phyloP scores from a whole-genome alignment of 2,329 filamentous ascomycete genomes.

The Cladophialophora immunda region DNA sequence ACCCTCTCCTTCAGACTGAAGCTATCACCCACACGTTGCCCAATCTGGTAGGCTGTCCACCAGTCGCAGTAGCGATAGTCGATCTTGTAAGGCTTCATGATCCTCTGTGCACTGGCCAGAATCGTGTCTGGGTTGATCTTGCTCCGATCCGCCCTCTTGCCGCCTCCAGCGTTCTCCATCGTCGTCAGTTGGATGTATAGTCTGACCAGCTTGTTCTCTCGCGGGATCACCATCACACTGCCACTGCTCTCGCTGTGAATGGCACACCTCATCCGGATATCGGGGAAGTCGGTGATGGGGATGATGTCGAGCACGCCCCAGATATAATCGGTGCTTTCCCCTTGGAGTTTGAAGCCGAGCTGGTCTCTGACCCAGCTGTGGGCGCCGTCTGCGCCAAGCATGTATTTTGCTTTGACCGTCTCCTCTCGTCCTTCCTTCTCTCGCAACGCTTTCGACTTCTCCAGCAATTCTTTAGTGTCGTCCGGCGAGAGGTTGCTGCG shows the following conservation, averaged over 20 bases:
- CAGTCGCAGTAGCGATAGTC: constrained; percentile 71
- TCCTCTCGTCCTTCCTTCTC: constrained; percentile 57
- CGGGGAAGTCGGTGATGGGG: constrained; percentile 66
- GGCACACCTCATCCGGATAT: constrained; percentile 66
- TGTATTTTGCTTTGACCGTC: constrained; percentile 46
- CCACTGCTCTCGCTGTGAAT: constrained; percentile 66
- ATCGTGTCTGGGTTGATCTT: constrained; percentile 72
- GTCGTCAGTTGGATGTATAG: constrained; percentile 47
- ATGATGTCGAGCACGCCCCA: constrained; percentile 62
- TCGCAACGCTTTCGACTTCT: constrained; percentile 47
- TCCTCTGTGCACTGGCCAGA: constrained; percentile 69
- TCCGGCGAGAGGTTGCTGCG: constrained; percentile 66
- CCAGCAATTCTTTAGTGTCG: constrained; percentile 64
- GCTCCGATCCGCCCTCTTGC: constrained; percentile 58
- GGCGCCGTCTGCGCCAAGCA: constrained; percentile 74
- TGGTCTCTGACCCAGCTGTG: constrained; percentile 71
- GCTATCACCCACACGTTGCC: constrained; percentile 68
- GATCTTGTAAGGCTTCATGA: constrained; percentile 72
- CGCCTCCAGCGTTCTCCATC: constrained; percentile 40
- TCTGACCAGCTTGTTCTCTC: constrained; percentile 69
- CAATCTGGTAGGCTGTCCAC: constrained; percentile 75
- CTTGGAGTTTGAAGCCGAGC: constrained; percentile 65
- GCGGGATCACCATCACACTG: constrained; percentile 70
- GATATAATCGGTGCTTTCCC: constrained; percentile 59
- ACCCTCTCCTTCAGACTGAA: constrained; percentile 67